Conservation (phyloP, 164 flowering plant species). For the Magnolia kwangsiensis region DNA sequence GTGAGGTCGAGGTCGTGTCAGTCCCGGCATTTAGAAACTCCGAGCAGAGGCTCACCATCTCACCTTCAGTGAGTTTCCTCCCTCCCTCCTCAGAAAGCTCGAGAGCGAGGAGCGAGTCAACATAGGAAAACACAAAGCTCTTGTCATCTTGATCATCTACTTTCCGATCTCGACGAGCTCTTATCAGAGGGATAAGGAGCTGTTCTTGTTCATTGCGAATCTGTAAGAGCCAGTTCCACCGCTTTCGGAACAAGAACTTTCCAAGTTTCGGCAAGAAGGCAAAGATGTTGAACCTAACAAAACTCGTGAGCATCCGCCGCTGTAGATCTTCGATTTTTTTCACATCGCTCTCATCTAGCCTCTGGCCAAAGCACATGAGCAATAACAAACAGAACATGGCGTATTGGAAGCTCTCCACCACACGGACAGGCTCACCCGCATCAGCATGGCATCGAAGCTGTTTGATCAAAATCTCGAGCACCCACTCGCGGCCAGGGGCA, state of each 20-base stretch:
- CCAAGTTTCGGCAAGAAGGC: slow-evolving; percentile 25
- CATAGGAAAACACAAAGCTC: slow-evolving; percentile 18
- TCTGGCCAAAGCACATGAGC: slow-evolving; percentile 46
- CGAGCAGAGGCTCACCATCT: slow-evolving; percentile 29
- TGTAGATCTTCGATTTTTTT: slow-evolving; percentile 19
- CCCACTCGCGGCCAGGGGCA: slow-evolving; percentile 30
- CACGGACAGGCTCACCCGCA: slow-evolving; percentile 10
- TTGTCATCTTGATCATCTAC: background rate
- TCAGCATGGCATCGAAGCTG: slow-evolving; percentile 7
- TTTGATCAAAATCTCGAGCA: slow-evolving; percentile 12
- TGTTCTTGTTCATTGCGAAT: slow-evolving; percentile 17
- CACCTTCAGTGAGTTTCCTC: slow-evolving; percentile 27
- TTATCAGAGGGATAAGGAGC: slow-evolving; percentile 19
- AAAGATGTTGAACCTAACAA: slow-evolving; percentile 12
- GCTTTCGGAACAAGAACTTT: slow-evolving; percentile 21
- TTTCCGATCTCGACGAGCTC: background rate
- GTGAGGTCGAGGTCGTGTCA: slow-evolving; percentile 29
- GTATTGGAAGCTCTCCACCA: slow-evolving; percentile 21
- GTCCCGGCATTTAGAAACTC: slow-evolving; percentile 38
- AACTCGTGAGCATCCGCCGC: slow-evolving; percentile 9
- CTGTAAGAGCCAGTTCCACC: slow-evolving; percentile 19
- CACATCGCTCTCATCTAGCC: slow-evolving; percentile 26
- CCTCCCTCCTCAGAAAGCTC: slow-evolving; percentile 41
- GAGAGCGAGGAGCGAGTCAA: slow-evolving; percentile 24
- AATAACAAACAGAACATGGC: slow-evolving; percentile 35